These are phyloP conservation scores for Apophysomyces variabilis DNA, from an alignment of 371 early-diverging fungal genomes.

Conservation along the genomic window DNA sequence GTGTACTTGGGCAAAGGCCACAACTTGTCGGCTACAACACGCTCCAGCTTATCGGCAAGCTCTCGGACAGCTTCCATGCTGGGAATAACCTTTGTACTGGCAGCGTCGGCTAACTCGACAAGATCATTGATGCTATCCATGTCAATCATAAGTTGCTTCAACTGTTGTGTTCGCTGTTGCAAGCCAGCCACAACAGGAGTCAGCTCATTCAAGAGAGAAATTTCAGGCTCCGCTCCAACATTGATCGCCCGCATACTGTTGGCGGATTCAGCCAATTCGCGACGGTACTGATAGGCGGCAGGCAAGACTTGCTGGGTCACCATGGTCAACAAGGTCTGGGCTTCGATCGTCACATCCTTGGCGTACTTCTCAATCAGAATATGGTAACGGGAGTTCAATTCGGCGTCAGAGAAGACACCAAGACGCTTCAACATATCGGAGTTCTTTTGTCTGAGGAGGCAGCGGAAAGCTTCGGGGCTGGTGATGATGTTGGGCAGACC, in stretches of 20 bases:
- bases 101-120: constrained; percentile 69
- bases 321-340: constrained; percentile 87
- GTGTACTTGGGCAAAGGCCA: constrained; percentile 98
- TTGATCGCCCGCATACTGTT: constrained; percentile 68
- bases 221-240: constrained; percentile 69
- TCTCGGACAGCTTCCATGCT: constrained; percentile 76
- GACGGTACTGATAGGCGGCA: constrained; percentile 87
- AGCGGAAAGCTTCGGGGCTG: constrained; percentile 86
- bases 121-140: constrained; percentile 63
- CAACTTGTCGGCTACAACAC: constrained; percentile 81
- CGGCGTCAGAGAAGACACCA: constrained; percentile 86
- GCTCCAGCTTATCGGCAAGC: constrained; percentile 81
- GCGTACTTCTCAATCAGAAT: constrained; percentile 94
- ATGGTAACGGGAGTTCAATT: constrained; percentile 92
- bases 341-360: constrained; percentile 96
- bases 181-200: constrained; percentile 65
- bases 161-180: constrained; percentile 56
- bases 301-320: constrained; percentile 87
- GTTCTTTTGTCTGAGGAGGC: constrained; percentile 74
- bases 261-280: constrained; percentile 80
- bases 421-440: constrained; percentile 74
- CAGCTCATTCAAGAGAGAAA: constrained; percentile 67
- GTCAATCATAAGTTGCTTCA: constrained; percentile 67
- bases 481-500: constrained; percentile 93
- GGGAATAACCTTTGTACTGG: constrained; percentile 65